Percentiles rank a stretch among this genome's conserved stretches.
Evolutionary conservation across 768 basidiomycete genomes (phyloP).

Genomic region (Psilocybe sp.): DNA sequence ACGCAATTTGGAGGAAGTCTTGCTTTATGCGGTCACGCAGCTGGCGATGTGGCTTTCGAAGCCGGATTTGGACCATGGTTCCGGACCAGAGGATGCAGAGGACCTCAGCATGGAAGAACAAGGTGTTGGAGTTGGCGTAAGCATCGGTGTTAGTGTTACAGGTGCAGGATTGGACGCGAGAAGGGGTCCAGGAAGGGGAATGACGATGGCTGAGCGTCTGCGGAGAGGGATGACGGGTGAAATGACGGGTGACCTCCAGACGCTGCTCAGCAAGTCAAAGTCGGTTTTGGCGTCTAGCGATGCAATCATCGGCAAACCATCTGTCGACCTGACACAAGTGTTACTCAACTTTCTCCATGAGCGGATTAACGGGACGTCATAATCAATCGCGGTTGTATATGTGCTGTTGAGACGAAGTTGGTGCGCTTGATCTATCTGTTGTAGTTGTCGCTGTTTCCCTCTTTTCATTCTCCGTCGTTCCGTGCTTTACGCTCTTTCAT

Average conservation of each 20-base stretch:
- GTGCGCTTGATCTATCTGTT: conserved; percentile 1
- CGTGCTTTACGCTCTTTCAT: conserved; percentile 7
- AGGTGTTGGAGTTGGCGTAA: conserved; percentile 18
- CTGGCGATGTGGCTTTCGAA: conserved; percentile 77
- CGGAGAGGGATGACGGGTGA: conserved; percentile 79
- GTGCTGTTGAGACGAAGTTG: conserved; percentile 5
- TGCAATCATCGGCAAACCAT: conserved; percentile 39
- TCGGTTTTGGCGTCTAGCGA: conserved; percentile 62
- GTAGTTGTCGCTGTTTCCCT: conserved; percentile 7
- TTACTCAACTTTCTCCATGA: conserved; percentile 65
- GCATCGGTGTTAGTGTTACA: not conserved
- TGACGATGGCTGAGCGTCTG: conserved; percentile 61
- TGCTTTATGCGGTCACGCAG: conserved; percentile 74
- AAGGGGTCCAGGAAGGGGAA: conserved; percentile 24
- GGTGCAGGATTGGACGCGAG: too few species aligned
- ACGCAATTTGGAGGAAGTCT: conserved; percentile 62
- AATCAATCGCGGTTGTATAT: conserved; percentile 15
- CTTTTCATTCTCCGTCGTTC: conserved; percentile 5
- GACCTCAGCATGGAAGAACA: conserved; percentile 40
- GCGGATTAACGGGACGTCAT: conserved; percentile 44
- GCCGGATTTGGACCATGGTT: conserved; percentile 56
- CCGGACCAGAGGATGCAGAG: conserved; percentile 42
- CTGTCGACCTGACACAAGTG: conserved; percentile 58
- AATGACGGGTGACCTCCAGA: conserved; percentile 70
- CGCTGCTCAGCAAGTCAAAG: conserved; percentile 62